These are phyloP conservation scores for Botrytis hyacinthi DNA, from an alignment of 2,329 filamentous ascomycete species.

Conservation along the genomic window DNA sequence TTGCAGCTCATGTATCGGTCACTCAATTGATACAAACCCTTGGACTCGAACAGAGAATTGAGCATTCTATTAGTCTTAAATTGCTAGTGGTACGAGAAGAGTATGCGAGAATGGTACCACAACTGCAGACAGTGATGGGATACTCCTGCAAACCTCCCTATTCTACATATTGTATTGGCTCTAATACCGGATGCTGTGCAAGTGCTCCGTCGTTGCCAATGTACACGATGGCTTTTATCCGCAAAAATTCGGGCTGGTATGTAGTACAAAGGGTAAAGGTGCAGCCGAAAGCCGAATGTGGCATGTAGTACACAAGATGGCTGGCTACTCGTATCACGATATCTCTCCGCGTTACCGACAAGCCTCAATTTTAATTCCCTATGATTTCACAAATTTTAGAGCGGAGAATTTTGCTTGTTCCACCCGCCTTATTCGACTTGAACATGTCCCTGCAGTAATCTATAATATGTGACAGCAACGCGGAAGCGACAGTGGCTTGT, in stretches of 20 bases:
- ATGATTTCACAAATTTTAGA: background rate
- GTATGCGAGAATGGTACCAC: background rate
- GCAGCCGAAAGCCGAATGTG: background rate
- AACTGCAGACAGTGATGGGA: background rate
- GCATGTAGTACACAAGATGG: slow-evolving; percentile 1
- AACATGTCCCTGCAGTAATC: background rate
- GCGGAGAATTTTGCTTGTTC: background rate
- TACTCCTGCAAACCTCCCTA: background rate
- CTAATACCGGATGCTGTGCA: background rate
- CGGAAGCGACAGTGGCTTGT: background rate
- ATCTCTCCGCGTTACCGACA: background rate
- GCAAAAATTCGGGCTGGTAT: background rate
- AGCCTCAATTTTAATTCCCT: background rate
- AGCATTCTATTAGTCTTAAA: background rate
- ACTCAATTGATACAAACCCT: background rate
- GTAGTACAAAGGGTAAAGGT: background rate
- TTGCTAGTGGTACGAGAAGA: background rate
- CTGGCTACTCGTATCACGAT: background rate
- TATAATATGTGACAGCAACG: background rate
- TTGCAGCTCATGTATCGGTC: background rate
- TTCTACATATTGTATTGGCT: slow-evolving; percentile 2
- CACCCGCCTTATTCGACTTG: no score
- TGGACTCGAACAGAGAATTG: background rate
- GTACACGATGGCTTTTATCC: background rate
- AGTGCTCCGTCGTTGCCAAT: background rate